These are phyloP conservation scores for Scenedesmus sp. DNA, from an alignment of 163 green algal genomes.

Conservation along the genomic window DNA sequence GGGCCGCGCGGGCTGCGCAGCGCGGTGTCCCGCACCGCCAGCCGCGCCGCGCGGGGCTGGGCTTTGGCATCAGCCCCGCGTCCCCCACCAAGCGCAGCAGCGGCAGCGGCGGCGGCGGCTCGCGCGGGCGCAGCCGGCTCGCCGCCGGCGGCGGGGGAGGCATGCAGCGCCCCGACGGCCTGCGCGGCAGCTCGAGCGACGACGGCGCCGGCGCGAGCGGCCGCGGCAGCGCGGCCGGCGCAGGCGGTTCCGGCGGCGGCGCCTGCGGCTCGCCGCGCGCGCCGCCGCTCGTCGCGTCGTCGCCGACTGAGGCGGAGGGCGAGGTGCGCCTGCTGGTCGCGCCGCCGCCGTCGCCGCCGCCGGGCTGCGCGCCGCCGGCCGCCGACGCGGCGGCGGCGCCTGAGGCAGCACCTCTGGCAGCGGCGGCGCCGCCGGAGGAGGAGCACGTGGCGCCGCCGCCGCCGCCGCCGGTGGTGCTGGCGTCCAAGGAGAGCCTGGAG, in stretches of 20 bases:
- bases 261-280: too few relatives aligned
- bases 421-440: neutral
- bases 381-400: neutral
- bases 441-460: neutral
- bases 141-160: too few relatives aligned
- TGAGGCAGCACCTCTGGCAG: neutral
- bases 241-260: too few relatives aligned
- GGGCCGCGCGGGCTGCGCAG: neutral
- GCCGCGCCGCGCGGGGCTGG: neutral
- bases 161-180: too few relatives aligned
- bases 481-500: neutral
- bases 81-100: neutral
- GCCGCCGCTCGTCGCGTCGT: neutral
- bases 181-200: neutral
- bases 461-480: neutral
- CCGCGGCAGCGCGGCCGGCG: neutral
- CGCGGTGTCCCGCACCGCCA: neutral
- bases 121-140: too few relatives aligned
- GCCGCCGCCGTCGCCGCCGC: neutral
- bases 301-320: neutral
- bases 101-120: neutral
- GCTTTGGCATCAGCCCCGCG: neutral
- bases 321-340: conserved; percentile 12
- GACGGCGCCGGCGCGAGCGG: neutral
- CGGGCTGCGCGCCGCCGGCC: neutral